Conservation (phyloP, 768 basidiomycete genomes). For the Xanthoconium stramineum region DNA sequence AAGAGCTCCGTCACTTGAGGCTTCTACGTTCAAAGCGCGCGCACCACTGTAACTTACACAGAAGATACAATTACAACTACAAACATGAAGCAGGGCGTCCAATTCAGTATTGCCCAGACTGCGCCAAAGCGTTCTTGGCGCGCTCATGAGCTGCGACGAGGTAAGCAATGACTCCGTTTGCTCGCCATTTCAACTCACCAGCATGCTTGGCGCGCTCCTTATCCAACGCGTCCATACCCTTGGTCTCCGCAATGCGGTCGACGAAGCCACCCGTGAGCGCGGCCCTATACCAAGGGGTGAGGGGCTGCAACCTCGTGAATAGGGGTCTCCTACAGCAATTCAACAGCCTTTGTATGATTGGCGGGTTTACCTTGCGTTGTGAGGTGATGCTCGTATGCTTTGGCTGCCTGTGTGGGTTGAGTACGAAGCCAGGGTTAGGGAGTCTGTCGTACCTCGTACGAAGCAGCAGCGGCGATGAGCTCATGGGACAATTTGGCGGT, state of each 20-base stretch:
- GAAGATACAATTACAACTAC: slow-evolving; percentile 13
- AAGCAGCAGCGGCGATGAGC: slow-evolving; percentile 26
- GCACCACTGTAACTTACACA: slow-evolving; percentile 44
- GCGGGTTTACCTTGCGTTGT: slow-evolving; percentile 17
- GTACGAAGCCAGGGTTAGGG: neutral
- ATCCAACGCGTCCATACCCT: slow-evolving; percentile 21
- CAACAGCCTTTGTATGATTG: slow-evolving; percentile 21
- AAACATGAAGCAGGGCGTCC: neutral
- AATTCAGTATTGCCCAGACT: slow-evolving; percentile 18
- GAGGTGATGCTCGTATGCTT: slow-evolving; percentile 27
- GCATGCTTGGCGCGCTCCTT: slow-evolving; percentile 19
- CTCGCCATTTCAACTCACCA: slow-evolving; percentile 13
- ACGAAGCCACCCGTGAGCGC: slow-evolving; percentile 25
- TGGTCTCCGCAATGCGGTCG: slow-evolving; percentile 25
- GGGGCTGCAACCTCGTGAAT: neutral
- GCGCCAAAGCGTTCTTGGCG: slow-evolving; percentile 4
- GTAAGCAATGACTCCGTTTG: neutral
- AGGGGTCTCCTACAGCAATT: slow-evolving; percentile 21
- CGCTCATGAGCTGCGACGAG: slow-evolving; percentile 13
- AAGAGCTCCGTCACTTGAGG: slow-evolving; percentile 70
- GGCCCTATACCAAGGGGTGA: slow-evolving; percentile 16
- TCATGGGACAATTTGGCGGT: slow-evolving; percentile 25
- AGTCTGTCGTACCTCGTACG: slow-evolving; percentile 20
- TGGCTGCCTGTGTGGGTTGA: slow-evolving; percentile 26
- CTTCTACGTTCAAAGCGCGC: slow-evolving; percentile 44